phyloP scores from a whole-genome alignment of 257 asterid species.

The Plantago ovata region DNA sequence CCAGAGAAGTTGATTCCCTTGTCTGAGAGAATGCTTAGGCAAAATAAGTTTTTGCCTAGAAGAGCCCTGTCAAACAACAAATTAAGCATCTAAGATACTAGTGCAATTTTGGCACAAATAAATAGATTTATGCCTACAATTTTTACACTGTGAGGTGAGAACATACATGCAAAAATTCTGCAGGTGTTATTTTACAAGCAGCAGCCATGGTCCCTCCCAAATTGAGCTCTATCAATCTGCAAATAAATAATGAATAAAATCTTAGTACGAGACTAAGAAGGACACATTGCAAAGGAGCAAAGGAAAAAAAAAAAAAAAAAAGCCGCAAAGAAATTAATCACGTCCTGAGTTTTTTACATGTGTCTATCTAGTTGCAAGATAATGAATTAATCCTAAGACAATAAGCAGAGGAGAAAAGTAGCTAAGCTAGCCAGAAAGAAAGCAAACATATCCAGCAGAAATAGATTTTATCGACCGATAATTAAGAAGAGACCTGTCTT shows the following conservation, averaged over 20 bases:
- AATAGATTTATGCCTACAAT: not conserved
- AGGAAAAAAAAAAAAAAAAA: not conserved
- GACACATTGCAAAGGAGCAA: not conserved
- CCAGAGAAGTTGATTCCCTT: constrained; percentile 46
- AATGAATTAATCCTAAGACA: no score
- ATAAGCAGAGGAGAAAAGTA: no score
- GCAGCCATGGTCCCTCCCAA: constrained; percentile 42
- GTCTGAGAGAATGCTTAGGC: constrained; percentile 38
- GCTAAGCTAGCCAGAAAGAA: no score
- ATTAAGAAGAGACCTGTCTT: no score
- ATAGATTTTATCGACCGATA: no score
- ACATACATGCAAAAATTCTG: constrained; percentile 59
- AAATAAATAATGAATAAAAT: not conserved
- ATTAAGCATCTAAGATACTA: constrained; percentile 4
- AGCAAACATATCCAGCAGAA: no score
- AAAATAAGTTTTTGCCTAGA: constrained; percentile 41
- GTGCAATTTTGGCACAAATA: not conserved
- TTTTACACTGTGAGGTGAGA: not conserved
- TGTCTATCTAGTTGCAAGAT: no score
- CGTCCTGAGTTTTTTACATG: no score
- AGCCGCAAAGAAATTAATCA: no score
- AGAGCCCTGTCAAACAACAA: constrained; percentile 40
- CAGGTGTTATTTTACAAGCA: constrained; percentile 49
- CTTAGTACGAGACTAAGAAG: not conserved
- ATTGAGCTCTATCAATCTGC: constrained; percentile 13